A percentile compares a stretch with the other conserved stretches of the same genome.
Evolutionary conservation across 495 filamentous ascomycete genomes (phyloP).

Genomic region (Letharia lupina): DNA sequence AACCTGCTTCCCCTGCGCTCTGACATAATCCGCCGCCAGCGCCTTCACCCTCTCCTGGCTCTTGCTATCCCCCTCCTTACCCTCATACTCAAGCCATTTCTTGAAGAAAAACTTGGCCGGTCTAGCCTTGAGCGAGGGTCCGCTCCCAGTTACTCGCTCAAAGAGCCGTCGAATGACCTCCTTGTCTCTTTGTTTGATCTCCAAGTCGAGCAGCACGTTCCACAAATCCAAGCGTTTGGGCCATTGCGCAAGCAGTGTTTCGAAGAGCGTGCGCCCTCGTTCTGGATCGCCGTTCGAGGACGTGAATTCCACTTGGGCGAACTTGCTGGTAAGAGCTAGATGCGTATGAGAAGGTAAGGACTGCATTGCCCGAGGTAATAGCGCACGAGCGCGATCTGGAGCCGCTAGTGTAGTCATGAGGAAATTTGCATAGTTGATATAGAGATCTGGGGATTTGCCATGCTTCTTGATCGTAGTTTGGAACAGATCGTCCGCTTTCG

Average conservation of each 20-base stretch:
- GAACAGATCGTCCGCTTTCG: conserved; percentile 90
- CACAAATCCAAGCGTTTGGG: conserved; percentile 85
- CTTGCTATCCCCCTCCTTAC: conserved; percentile 62
- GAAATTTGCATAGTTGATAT: conserved; percentile 93
- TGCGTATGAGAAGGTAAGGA: conserved; percentile 64
- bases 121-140: conserved; percentile 53
- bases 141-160: conserved; percentile 53
- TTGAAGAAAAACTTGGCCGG: conserved; percentile 76
- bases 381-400: conserved; percentile 64
- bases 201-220: conserved; percentile 83
- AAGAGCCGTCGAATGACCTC: conserved; percentile 67
- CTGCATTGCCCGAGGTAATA: conserved; percentile 82
- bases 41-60: conserved; percentile 62
- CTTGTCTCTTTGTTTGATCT: conserved; percentile 56
- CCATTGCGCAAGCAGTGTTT: conserved; percentile 73
- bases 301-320: conserved; percentile 84
- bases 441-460: conserved; percentile 64
- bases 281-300: conserved; percentile 77
- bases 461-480: conserved; percentile 77
- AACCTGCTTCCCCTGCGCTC: conserved; percentile 44
- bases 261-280: conserved; percentile 89
- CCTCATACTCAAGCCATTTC: conserved; percentile 75
- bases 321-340: conserved; percentile 71
- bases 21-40: conserved; percentile 62
- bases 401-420: conserved; percentile 60